Conservation (phyloP, 1,284 basidiomycete genomes). For the Rhodotorula sp. region DNA sequence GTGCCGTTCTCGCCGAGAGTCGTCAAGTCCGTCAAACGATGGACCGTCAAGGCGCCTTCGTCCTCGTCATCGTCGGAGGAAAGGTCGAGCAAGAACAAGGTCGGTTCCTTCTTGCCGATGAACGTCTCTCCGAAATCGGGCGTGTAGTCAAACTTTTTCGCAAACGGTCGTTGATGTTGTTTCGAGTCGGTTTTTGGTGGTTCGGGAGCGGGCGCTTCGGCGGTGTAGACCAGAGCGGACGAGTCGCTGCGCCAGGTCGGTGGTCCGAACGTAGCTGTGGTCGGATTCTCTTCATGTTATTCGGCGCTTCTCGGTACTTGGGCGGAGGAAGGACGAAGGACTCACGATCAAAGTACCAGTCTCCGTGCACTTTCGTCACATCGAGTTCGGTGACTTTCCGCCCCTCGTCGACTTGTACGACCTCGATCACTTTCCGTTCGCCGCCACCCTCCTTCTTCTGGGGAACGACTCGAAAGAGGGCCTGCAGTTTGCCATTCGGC, state of each 20-base stretch:
- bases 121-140: constrained; percentile 42
- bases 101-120: constrained; percentile 29
- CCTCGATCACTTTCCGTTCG: constrained; percentile 59
- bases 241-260: constrained; percentile 26
- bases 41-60: neutral
- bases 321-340: constrained; percentile 20
- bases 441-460: constrained; percentile 30
- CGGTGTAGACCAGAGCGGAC: constrained; percentile 36
- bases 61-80: neutral
- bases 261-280: constrained; percentile 46
- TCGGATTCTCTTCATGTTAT: neutral
- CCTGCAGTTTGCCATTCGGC: constrained; percentile 15
- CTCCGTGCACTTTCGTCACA: constrained; percentile 59
- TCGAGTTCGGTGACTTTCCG: constrained; percentile 55
- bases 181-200: constrained; percentile 1
- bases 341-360: constrained; percentile 64
- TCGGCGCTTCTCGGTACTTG: constrained; percentile 50
- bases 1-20: neutral
- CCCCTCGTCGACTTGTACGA: constrained; percentile 56
- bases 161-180: neutral
- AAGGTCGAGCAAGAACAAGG: constrained; percentile 35
- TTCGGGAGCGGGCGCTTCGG: constrained; percentile 26
- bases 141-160: constrained; percentile 32
- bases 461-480: constrained; percentile 18
- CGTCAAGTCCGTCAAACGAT: constrained; percentile 22